phyloP scores from a whole-genome alignment of 768 basidiomycete genomes.

The Amanita pallidorosea region DNA sequence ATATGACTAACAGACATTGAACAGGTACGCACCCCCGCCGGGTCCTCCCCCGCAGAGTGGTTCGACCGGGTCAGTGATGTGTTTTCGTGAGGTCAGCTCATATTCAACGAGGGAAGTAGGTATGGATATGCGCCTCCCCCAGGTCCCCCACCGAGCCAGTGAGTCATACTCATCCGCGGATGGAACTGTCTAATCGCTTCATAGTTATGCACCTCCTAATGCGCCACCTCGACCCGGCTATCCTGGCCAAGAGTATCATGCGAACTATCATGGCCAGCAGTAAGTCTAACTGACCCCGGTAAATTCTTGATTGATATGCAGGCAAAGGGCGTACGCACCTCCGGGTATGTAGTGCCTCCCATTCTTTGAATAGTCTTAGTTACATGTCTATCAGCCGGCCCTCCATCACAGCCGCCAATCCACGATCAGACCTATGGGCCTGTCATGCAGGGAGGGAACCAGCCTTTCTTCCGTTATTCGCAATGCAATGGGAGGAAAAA shows the following conservation, averaged over 20 bases:
- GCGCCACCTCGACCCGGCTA: not conserved
- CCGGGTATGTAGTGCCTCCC: not conserved
- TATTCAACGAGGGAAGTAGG: not conserved
- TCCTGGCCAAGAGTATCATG: not conserved
- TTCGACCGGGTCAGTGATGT: slow-evolving; percentile 5
- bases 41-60: slow-evolving; percentile 13
- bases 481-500: slow-evolving; percentile 85
- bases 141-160: slow-evolving; percentile 17
- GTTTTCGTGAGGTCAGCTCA: not conserved
- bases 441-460: slow-evolving; percentile 34
- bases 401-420: slow-evolving; percentile 43
- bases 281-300: slow-evolving; percentile 8
- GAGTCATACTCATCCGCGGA: slow-evolving; percentile 9
- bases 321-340: slow-evolving; percentile 11
- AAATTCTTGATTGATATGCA: slow-evolving; percentile 10
- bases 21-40: slow-evolving; percentile 16
- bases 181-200: slow-evolving; percentile 9
- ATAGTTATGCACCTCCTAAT: slow-evolving; percentile 7
- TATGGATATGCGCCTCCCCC: slow-evolving; percentile 14
- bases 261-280: slow-evolving; percentile 9
- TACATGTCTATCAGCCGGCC: slow-evolving; percentile 15
- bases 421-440: slow-evolving; percentile 56
- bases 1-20: not conserved
- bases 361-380: not conserved
- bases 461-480: slow-evolving; percentile 73